A percentile compares a stretch with the other conserved stretches of the same genome.
Conservation (phyloP, 164 flowering plant species). For the Piper betle region DNA sequence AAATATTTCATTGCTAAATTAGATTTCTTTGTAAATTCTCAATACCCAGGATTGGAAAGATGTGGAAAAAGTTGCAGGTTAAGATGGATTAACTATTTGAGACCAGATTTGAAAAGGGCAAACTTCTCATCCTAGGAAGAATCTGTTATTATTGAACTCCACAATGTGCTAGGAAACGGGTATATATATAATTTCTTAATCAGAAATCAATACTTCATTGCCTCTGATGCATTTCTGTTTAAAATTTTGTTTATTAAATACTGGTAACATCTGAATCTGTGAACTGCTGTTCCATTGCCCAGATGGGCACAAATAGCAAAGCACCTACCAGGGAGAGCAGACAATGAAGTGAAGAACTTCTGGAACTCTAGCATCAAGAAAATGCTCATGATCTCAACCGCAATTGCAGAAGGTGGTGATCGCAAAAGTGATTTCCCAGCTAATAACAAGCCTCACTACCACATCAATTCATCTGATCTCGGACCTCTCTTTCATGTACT, state of each 20-base stretch:
- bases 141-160: conserved; percentile 73
- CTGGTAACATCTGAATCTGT: background rate
- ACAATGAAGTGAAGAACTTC: conserved; percentile 88
- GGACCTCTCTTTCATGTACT: too few relatives aligned
- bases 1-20: background rate
- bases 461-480: background rate
- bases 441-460: conserved; percentile 9
- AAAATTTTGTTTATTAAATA: background rate
- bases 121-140: conserved; percentile 74
- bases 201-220: too few relatives aligned
- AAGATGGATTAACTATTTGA: conserved; percentile 80
- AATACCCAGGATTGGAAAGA: conserved; percentile 56
- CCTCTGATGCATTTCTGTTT: background rate
- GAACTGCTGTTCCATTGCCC: conserved; percentile 1
- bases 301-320: conserved; percentile 96
- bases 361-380: conserved; percentile 91
- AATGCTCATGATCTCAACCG: conserved; percentile 37
- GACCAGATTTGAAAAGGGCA: conserved; percentile 86
- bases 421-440: conserved; percentile 6
- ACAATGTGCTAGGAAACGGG: conserved; percentile 77
- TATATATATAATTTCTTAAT: conserved; percentile 6
- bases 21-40: background rate
- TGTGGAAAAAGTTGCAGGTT: conserved; percentile 92
- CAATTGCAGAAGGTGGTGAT: conserved; percentile 7
- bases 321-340: conserved; percentile 86